Conservation (phyloP, 331 rosid genomes). For the Quercus phellos region DNA sequence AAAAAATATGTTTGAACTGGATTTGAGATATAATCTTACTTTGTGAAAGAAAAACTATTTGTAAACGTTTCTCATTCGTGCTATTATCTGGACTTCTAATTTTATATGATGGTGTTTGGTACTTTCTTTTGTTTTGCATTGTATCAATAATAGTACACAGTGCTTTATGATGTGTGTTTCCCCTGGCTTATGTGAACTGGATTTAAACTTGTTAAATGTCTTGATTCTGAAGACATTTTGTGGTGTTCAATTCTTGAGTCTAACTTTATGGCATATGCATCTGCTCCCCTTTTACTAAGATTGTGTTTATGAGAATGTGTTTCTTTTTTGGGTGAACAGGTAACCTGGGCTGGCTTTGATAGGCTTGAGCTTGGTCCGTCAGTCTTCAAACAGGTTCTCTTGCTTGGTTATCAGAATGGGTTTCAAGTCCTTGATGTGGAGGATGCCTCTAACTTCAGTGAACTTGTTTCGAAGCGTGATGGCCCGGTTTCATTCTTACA, state of each 20-base stretch:
- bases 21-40: background rate
- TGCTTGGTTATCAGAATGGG: conserved; percentile 84
- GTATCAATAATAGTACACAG: background rate
- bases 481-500: conserved; percentile 80
- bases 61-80: background rate
- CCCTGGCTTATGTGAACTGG: background rate
- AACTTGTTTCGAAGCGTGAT: conserved; percentile 78
- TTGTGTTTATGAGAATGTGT: background rate
- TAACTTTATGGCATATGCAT: background rate
- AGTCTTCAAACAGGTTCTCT: conserved; percentile 45
- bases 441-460: conserved; percentile 69
- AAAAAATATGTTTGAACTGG: background rate
- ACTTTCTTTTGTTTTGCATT: background rate
- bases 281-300: background rate
- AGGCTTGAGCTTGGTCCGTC: conserved; percentile 60
- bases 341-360: conserved; percentile 92
- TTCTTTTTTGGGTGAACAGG: conserved; percentile 42
- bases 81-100: background rate
- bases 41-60: background rate
- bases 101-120: background rate
- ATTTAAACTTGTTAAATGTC: background rate
- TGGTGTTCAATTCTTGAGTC: background rate
- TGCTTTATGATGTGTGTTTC: background rate
- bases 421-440: conserved; percentile 89
- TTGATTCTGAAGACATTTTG: background rate